Conservation (phyloP, 768 basidiomycete species). For the Favolaschia claudopus region DNA sequence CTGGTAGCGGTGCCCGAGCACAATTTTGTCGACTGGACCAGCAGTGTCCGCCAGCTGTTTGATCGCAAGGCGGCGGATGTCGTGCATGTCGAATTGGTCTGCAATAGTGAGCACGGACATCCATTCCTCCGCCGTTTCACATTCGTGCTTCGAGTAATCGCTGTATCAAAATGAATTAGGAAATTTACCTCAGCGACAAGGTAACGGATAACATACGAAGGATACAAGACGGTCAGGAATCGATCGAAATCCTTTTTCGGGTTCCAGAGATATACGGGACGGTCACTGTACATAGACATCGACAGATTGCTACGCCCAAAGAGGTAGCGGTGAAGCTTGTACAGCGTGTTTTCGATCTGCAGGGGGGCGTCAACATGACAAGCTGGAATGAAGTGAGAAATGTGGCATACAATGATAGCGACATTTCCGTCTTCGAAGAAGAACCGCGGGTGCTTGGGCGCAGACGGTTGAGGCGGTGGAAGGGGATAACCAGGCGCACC, state of each 20-base stretch:
- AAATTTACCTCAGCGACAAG: background rate
- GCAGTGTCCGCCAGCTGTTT: constrained; percentile 34
- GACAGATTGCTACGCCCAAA: constrained; percentile 27
- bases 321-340: constrained; percentile 39
- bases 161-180: constrained; percentile 24
- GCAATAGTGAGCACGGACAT: constrained; percentile 43
- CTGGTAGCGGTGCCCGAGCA: constrained; percentile 37
- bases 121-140: constrained; percentile 45
- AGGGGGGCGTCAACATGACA: background rate
- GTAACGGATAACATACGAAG: constrained; percentile 33
- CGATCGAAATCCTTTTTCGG: constrained; percentile 49
- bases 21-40: constrained; percentile 41
- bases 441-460: constrained; percentile 32
- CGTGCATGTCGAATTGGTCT: constrained; percentile 36
- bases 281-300: constrained; percentile 5
- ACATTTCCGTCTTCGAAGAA: constrained; percentile 34
- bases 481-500: background rate
- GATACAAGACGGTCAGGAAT: constrained; percentile 43
- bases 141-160: constrained; percentile 36
- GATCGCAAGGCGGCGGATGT: constrained; percentile 41
- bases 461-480: too few species aligned
- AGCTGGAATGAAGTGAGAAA: background rate
- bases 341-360: constrained; percentile 37
- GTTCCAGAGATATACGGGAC: constrained; percentile 36
- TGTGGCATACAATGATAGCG: constrained; percentile 28